Conservation (phyloP, 176 grass and related monocot genomes). For the Poa pratensis region DNA sequence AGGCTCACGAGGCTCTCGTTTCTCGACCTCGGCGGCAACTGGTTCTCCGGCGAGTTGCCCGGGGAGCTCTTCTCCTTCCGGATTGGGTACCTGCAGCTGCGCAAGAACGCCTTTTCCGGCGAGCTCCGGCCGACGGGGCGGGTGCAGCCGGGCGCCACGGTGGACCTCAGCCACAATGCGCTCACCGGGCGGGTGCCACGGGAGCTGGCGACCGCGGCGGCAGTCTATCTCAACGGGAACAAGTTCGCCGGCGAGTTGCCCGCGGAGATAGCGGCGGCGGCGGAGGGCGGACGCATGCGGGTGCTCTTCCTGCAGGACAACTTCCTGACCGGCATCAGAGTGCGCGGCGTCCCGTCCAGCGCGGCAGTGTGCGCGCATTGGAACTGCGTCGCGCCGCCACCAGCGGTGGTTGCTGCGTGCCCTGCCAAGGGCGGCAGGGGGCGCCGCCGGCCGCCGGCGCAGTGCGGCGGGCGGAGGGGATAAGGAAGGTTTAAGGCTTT, state of each 20-base stretch:
- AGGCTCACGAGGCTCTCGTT: slow-evolving; percentile 52
- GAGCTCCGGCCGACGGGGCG: slow-evolving; percentile 46
- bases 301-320: slow-evolving; percentile 92
- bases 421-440: slow-evolving; percentile 63
- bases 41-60: slow-evolving; percentile 64
- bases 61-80: slow-evolving; percentile 64
- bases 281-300: slow-evolving; percentile 59
- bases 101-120: slow-evolving; percentile 74
- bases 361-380: slow-evolving; percentile 66
- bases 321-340: slow-evolving; percentile 58
- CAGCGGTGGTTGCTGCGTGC: slow-evolving; percentile 46
- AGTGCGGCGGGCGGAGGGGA: slow-evolving; percentile 57
- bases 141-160: slow-evolving; percentile 52
- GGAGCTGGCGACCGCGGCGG: slow-evolving; percentile 56
- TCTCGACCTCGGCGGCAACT: slow-evolving; percentile 81
- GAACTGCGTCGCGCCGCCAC: slow-evolving; percentile 78
- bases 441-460: slow-evolving; percentile 54
- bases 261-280: slow-evolving; percentile 49
- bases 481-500: slow-evolving; percentile 39
- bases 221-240: slow-evolving; percentile 78
- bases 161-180: slow-evolving; percentile 87
- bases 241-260: slow-evolving; percentile 60
- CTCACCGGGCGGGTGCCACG: slow-evolving; percentile 60
- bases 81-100: slow-evolving; percentile 63
- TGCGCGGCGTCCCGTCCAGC: slow-evolving; percentile 53